Evolutionary conservation across 345 rosid genomes (phyloP), one percentile per base, ranked within the genome.

Genomic region (Citrus inodora): DNA sequence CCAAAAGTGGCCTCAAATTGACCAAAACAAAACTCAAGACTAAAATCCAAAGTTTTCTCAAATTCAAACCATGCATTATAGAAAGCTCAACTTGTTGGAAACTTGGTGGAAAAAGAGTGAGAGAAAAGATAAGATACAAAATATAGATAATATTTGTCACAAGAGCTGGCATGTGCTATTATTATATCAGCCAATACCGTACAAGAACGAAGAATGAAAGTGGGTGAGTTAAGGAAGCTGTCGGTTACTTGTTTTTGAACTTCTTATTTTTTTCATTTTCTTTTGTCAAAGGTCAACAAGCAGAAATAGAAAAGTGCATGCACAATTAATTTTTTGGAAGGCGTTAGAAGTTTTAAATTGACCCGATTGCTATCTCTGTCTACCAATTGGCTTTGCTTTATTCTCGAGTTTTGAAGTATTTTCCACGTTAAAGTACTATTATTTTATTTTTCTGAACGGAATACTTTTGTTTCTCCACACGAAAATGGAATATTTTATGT

Each of bases 51-150:
- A 40, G 32, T 24, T 70, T 28, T 70, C 59, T 27, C 35, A 46
- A 40, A 70, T 25, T 25, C 9, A 19, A 70, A 51, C 7, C 13
- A 35, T 68, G 75, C 30, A 59, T 7, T 7, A 37, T 7, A 66
- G 35, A 32, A 53, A 35, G 42, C 32, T 37, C 25, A 32, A 78
- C 5, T 42, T 46, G 70, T 9, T 25, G 87, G 91, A 88, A 88
- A 79, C 79, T 68, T 0, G 82, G 79, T 68, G 88, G 89, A 85
- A 86, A 78, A 17, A 62, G 79, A 78, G 79, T 62, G 53, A 32
- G 9, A 71, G 80, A 67, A 30, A 55, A 67, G 79, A 76, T 67
- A 67, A 53, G 79, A 76, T 55, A 32, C 16, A 46, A 46, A 46
- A 46, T 11, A 46, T 46, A 13, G 51, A 46, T 3, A 46, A 46